Base-by-base conservation (phyloP, 106 monocot genomes). In the Platanthera guangdongensis region DNA sequence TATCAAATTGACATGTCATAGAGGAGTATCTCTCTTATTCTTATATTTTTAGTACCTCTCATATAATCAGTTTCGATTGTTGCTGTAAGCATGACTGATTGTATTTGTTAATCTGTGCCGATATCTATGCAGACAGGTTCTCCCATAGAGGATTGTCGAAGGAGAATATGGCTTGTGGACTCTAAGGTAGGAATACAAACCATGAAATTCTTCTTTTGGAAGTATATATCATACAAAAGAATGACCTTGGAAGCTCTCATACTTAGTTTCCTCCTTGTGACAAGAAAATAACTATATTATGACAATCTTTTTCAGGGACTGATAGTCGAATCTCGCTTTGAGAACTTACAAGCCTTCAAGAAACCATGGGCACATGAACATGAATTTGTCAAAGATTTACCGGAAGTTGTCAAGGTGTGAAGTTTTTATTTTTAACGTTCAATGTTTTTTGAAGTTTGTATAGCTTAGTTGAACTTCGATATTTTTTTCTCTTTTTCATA, bases 161-260 rank as follows among this genome's bases (percentile, higher is more conserved):
- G 86, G 83, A 96, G 86, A 70, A 91, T 96, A 75, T 96, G 95
- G 95, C 88, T 96, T 57, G 87, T 93, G 45, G 95, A 95, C 72
- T 92, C 95, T 4, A 95, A 92, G 95, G 95, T 92, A 80, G 10
- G 30, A 5, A 8, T n/a, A 65, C 12, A 47, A 22, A 62, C 32
- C 32, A 48, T 39, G 39, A 39, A 39, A 39, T 39, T 39, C 39
- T 39, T 39, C 39, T 39, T 39, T 39, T 39, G 39, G 39, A 39
- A 39, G 39, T 39, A 39, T 39, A 1, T 39, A 39, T 39, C 39
- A 39, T 39, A 39, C 39, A 39, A 39, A 39, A 39, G 39, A 39
- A 39, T 39, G 39, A 39, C 39, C 39, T 39, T 39, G 39, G 39
- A 39, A 39, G 39, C 39, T 39, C 39, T 3, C 3, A 39, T 39